phyloP scores from a whole-genome alignment of 2,329 filamentous ascomycete genomes.

The Talaromyces sp. region DNA sequence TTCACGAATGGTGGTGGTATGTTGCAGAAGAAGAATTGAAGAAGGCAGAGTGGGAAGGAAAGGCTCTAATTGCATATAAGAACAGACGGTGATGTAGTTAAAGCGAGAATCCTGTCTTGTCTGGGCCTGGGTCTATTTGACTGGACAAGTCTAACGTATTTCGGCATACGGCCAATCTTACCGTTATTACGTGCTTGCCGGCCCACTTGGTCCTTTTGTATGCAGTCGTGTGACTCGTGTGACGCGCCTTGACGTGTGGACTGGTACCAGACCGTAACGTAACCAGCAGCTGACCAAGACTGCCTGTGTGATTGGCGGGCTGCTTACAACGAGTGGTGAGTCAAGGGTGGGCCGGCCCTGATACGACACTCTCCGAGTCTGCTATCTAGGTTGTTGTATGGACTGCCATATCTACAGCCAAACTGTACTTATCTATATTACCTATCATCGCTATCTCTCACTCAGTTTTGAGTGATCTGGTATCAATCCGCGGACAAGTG shows the following conservation, averaged over 20 bases:
- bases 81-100: not conserved
- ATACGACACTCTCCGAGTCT: slow-evolving; percentile 1
- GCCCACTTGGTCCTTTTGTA: slow-evolving; percentile 27
- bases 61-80: not conserved
- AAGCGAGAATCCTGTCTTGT: slow-evolving; percentile 8
- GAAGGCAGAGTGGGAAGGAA: not conserved
- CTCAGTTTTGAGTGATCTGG: not conserved
- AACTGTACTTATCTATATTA: not conserved
- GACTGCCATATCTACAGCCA: not conserved
- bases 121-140: not conserved
- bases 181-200: slow-evolving; percentile 28
- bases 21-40: not conserved
- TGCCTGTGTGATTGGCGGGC: not conserved
- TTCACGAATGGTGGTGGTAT: not conserved
- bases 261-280: slow-evolving; percentile 26
- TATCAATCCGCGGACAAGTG: not conserved
- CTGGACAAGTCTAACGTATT: not conserved
- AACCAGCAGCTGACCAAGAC: slow-evolving; percentile 16
- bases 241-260: slow-evolving; percentile 26
- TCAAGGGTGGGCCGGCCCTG: not conserved
- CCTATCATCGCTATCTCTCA: not conserved
- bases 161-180: not conserved
- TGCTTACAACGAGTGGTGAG: not conserved
- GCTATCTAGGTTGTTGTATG: not conserved
- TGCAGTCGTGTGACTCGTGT: slow-evolving; percentile 29